phyloP scores from a whole-genome alignment of 148 eudicot genomes.

The Vaccinium vitisidaea region DNA sequence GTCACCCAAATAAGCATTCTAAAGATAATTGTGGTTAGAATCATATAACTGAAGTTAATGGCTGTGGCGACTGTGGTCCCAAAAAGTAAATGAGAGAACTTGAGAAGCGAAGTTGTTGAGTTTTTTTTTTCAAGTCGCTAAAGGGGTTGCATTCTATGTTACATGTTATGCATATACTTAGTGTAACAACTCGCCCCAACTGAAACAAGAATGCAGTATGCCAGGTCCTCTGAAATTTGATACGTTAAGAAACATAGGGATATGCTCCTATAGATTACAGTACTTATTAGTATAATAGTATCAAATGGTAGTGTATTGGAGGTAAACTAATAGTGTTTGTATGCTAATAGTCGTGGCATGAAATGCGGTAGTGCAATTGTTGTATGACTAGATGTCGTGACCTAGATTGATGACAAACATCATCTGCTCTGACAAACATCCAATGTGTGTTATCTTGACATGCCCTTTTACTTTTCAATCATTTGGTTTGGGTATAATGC shows the following conservation, averaged over 20 bases:
- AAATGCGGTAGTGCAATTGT: background rate
- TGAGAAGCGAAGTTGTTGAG: background rate
- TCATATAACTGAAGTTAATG: background rate
- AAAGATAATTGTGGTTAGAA: background rate
- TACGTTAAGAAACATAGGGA: background rate
- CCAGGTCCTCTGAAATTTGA: background rate
- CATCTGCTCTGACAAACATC: background rate
- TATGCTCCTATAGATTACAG: background rate
- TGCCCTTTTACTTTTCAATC: background rate
- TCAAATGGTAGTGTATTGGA: background rate
- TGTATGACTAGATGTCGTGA: background rate
- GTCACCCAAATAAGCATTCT: background rate
- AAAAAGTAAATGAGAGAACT: background rate
- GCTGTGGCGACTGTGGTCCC: background rate
- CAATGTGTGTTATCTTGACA: background rate
- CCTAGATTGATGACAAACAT: background rate
- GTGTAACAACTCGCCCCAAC: no score
- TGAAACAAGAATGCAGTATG: background rate
- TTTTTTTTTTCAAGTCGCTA: background rate
- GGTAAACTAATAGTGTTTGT: background rate
- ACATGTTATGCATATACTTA: background rate
- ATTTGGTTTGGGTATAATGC: background rate
- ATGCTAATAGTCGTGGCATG: background rate
- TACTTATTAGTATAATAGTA: background rate
- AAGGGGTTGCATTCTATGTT: background rate